Evolutionary conservation across 2,329 filamentous ascomycete species (phyloP).

Genomic region (Chrysoporthe puriensis): DNA sequence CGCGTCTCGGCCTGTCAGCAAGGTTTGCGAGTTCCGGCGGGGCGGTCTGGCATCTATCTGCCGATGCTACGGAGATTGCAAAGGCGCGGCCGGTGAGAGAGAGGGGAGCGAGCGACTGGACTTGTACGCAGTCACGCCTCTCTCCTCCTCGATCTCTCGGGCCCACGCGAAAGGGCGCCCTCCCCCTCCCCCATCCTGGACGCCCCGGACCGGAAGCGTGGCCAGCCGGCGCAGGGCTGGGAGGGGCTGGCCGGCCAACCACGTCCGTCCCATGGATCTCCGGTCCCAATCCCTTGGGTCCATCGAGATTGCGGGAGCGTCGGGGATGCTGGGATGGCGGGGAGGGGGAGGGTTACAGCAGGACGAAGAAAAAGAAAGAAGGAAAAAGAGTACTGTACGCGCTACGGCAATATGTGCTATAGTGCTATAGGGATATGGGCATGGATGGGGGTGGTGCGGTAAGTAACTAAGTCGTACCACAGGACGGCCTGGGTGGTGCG

Average conservation of each 20-base stretch:
- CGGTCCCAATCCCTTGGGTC: constrained; percentile 13
- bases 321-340: not conserved
- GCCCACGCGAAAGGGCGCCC: too few relatives aligned
- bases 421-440: not conserved
- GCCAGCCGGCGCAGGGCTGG: not conserved
- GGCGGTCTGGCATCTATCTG: too few relatives aligned
- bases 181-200: too few relatives aligned
- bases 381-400: not conserved
- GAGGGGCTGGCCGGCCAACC: not conserved
- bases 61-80: too few relatives aligned
- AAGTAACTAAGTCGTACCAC: too few relatives aligned
- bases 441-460: not conserved
- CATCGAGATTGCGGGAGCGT: constrained; percentile 17
- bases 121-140: too few relatives aligned
- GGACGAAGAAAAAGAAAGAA: not conserved
- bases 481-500: too few relatives aligned
- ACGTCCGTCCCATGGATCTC: not conserved
- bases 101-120: too few relatives aligned
- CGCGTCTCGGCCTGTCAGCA: too few relatives aligned
- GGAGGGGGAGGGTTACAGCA: not conserved
- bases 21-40: too few relatives aligned
- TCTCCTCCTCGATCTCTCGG: too few relatives aligned
- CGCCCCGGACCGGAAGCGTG: not conserved
- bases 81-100: too few relatives aligned
- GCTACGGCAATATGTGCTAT: not conserved